Evolutionary conservation across 768 basidiomycete genomes (phyloP).

Genomic region (Peribolospora baueri): DNA sequence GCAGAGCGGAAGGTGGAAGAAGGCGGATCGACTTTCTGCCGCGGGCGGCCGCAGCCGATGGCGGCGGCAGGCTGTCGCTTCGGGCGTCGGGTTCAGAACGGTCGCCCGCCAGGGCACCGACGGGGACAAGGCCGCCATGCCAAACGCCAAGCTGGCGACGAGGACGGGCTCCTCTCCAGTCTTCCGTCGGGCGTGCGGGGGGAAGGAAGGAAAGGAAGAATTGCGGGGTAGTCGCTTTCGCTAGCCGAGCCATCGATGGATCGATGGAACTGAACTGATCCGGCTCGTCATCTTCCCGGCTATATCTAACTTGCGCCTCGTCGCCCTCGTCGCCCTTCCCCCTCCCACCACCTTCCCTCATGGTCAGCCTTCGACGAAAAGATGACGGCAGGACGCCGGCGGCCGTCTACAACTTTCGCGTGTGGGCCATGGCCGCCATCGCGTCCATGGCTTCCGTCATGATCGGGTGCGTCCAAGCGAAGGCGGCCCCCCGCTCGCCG

Average conservation of each 20-base stretch:
- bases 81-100: no score
- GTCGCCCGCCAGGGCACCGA: no score
- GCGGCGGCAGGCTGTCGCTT: no score
- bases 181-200: no score
- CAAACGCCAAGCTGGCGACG: no score
- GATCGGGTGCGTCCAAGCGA: background rate
- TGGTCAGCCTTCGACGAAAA: constrained; percentile 4
- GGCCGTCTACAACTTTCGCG: constrained; percentile 5
- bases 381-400: constrained; percentile 7
- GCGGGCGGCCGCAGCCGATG: no score
- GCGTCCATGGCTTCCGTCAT: background rate
- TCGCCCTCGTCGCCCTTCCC: background rate
- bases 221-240: background rate
- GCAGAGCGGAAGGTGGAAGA: no score
- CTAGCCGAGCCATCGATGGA: background rate
- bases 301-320: background rate
- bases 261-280: background rate
- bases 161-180: no score
- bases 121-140: no score
- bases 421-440: background rate
- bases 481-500: background rate
- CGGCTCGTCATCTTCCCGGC: background rate
- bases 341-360: background rate
- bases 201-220: constrained; percentile 1
- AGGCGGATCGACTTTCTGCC: no score